phyloP scores from a whole-genome alignment of 768 basidiomycete species.

The Hericium coralloides region DNA sequence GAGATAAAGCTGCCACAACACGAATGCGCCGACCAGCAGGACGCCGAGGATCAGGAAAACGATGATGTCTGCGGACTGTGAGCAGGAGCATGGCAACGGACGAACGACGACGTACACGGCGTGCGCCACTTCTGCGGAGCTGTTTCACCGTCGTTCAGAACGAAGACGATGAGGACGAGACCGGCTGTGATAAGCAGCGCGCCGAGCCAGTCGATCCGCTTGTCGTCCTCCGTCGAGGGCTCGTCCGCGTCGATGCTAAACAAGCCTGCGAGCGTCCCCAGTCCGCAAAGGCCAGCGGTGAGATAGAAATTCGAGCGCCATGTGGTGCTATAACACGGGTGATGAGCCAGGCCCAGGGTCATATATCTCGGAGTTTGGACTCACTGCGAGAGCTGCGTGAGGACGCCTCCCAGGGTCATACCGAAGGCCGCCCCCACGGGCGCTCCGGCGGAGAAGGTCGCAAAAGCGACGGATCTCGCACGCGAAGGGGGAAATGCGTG shows the following conservation, averaged over 20 bases:
- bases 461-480: constrained; percentile 68
- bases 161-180: constrained; percentile 63
- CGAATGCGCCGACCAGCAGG: constrained; percentile 44
- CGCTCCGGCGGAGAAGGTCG: constrained; percentile 78
- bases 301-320: constrained; percentile 70
- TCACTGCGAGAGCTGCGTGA: constrained; percentile 32
- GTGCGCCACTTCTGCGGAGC: constrained; percentile 56
- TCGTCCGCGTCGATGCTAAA: constrained; percentile 54
- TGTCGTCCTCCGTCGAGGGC: constrained; percentile 20
- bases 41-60: constrained; percentile 56
- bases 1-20: constrained; percentile 58
- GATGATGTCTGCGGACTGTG: constrained; percentile 52
- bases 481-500: constrained; percentile 62
- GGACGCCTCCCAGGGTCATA: constrained; percentile 56
- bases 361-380: background rate
- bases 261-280: constrained; percentile 44
- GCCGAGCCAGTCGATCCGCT: constrained; percentile 71
- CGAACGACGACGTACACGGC: constrained; percentile 30
- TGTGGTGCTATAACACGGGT: constrained; percentile 19
- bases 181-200: constrained; percentile 56
- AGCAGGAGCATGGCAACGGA: background rate
- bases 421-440: constrained; percentile 76
- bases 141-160: constrained; percentile 56
- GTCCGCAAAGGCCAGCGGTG: constrained; percentile 43
- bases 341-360: background rate